These are phyloP conservation scores for Fusarium kyushuense DNA, from an alignment of 2,329 filamentous ascomycete species.

Conservation along the genomic window DNA sequence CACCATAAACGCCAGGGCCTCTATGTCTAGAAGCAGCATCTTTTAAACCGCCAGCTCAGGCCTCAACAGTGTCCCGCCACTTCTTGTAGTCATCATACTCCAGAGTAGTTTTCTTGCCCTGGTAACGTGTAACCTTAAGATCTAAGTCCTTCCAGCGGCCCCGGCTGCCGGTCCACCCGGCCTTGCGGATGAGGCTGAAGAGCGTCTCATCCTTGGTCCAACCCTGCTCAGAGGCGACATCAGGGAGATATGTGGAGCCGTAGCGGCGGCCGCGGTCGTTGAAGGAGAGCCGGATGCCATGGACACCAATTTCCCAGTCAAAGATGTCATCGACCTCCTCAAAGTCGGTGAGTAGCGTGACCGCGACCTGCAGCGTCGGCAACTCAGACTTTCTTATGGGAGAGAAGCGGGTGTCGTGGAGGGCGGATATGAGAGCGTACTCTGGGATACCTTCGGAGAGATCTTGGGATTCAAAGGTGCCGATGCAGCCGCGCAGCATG, in stretches of 20 bases:
- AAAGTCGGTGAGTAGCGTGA: constrained; percentile 89
- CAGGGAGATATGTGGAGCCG: constrained; percentile 90
- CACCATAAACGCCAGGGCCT: constrained; percentile 44
- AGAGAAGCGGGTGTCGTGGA: constrained; percentile 72
- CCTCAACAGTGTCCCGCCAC: constrained; percentile 79
- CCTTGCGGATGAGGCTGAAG: constrained; percentile 91
- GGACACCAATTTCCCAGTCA: constrained; percentile 88
- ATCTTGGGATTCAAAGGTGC: constrained; percentile 86
- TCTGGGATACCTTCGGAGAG: constrained; percentile 78
- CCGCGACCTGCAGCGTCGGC: constrained; percentile 70
- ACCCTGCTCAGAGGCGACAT: constrained; percentile 91
- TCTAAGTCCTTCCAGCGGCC: constrained; percentile 84
- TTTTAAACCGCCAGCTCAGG: constrained; percentile 26
- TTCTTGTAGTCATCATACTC: constrained; percentile 79
- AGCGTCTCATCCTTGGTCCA: constrained; percentile 96
- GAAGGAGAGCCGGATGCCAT: constrained; percentile 91
- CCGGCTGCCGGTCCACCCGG: constrained; percentile 87
- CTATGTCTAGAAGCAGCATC: constrained; percentile 48
- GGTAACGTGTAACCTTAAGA: constrained; percentile 84
- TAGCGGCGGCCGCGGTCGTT: constrained; percentile 77
- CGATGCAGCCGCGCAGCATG: constrained; percentile 91
- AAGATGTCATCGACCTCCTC: constrained; percentile 78
- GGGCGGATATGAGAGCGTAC: constrained; percentile 84
- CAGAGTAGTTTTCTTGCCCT: constrained; percentile 81
- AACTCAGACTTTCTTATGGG: constrained; percentile 68